Conservation (phyloP, 352 stramenopile genomes). For the Pythium insidiosum region DNA sequence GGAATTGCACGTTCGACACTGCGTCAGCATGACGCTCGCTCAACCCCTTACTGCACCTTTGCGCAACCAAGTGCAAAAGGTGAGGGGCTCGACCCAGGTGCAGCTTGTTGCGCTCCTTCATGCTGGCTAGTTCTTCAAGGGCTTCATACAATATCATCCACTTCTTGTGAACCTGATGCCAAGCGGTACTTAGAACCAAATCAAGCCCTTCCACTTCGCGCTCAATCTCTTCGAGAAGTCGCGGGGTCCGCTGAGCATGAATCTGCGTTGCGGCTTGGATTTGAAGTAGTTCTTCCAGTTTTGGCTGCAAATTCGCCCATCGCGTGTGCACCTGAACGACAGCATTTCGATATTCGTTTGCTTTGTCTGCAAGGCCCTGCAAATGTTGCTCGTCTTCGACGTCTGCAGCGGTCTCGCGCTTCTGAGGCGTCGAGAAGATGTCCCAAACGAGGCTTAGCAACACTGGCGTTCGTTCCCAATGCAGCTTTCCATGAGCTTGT, state of each 20-base stretch:
- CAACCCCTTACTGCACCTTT: constrained; percentile 49
- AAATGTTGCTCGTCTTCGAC: constrained; percentile 25
- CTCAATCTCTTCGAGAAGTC: constrained; percentile 36
- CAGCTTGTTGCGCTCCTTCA: constrained; percentile 53
- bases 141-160: constrained; percentile 37
- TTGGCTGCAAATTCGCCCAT: constrained; percentile 59
- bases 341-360: constrained; percentile 28
- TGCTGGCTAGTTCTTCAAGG: constrained; percentile 45
- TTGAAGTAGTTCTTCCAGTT: constrained; percentile 47
- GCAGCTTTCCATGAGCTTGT: constrained; percentile 37
- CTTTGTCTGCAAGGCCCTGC: constrained; percentile 25
- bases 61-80: constrained; percentile 35
- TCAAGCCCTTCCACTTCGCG: constrained; percentile 52
- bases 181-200: constrained; percentile 46
- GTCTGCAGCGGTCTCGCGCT: not conserved
- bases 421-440: constrained; percentile 43
- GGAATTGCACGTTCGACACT: constrained; percentile 59
- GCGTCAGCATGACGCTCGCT: constrained; percentile 41
- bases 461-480: constrained; percentile 58
- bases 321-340: constrained; percentile 57
- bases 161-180: constrained; percentile 48
- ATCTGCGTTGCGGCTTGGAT: constrained; percentile 44
- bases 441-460: constrained; percentile 65
- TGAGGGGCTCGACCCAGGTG: constrained; percentile 46
- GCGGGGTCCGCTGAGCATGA: constrained; percentile 39